Percentiles rank a stretch among this genome's conserved stretches.
phyloP scores from a whole-genome alignment of 1,284 basidiomycete species.

The Ganoderma leucocontextum region DNA sequence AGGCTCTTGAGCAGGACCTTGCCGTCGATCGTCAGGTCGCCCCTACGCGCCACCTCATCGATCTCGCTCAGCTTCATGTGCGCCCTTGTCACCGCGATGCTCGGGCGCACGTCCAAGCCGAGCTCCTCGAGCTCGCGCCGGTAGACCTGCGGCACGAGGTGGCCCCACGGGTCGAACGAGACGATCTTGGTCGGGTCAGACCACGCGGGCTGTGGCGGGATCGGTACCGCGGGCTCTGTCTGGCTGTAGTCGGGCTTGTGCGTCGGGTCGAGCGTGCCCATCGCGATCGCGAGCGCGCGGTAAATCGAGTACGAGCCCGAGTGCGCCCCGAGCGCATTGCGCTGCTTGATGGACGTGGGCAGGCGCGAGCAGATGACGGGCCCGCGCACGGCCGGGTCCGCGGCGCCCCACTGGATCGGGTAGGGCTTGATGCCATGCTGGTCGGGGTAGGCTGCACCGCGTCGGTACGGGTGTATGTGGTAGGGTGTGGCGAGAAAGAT shows the following conservation, averaged over 20 bases:
- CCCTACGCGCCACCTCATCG: conserved; percentile 81
- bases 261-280: conserved; percentile 86
- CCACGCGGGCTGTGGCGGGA: conserved; percentile 88
- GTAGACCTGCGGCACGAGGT: conserved; percentile 87
- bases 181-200: conserved; percentile 87
- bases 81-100: conserved; percentile 89
- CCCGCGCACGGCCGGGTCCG: conserved; percentile 73
- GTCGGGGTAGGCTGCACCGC: conserved; percentile 67
- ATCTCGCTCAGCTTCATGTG: conserved; percentile 93
- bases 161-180: conserved; percentile 95
- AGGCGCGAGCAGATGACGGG: conserved; percentile 93
- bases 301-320: conserved; percentile 96
- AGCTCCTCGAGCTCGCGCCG: conserved; percentile 68
- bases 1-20: conserved; percentile 79
- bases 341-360: conserved; percentile 83
- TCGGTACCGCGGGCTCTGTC: conserved; percentile 89
- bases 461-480: conserved; percentile 3
- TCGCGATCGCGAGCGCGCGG: conserved; percentile 89
- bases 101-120: conserved; percentile 85
- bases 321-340: conserved; percentile 95
- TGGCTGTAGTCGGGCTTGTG: conserved; percentile 89
- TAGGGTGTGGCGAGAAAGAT: conserved; percentile 13
- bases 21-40: conserved; percentile 83
- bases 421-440: conserved; percentile 81
- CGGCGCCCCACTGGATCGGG: conserved; percentile 85